phyloP scores from a whole-genome alignment of 176 grass and related monocot species.

The Musa troglodytarum region DNA sequence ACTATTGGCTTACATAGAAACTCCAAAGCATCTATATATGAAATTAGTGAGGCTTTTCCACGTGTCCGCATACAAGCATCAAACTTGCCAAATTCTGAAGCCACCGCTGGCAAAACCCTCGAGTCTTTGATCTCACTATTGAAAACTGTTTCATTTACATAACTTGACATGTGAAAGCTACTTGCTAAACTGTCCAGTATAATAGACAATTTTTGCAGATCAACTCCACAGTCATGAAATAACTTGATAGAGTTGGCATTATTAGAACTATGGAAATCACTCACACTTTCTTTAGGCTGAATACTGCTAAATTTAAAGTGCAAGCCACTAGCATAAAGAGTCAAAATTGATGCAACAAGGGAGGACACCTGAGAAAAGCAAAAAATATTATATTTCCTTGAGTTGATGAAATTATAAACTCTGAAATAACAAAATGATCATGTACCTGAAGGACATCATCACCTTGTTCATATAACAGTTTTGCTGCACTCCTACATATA shows the following conservation, averaged over 20 bases:
- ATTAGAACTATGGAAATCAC: constrained; percentile 8
- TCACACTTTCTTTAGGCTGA: constrained; percentile 32
- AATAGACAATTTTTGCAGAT: constrained; percentile 30
- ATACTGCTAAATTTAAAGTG: constrained; percentile 20
- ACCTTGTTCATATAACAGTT: constrained; percentile 42
- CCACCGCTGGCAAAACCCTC: not conserved
- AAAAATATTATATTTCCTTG: constrained; percentile 15
- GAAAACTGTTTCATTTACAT: not conserved
- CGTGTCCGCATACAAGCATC: constrained; percentile 14
- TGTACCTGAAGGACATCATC: constrained; percentile 56
- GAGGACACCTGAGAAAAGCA: constrained; percentile 38
- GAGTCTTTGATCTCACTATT: constrained; percentile 23
- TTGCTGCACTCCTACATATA: constrained; percentile 22
- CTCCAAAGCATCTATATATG: constrained; percentile 67
- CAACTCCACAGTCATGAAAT: constrained; percentile 25
- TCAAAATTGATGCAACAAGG: constrained; percentile 37
- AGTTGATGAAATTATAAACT: constrained; percentile 8
- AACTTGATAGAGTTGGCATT: not conserved
- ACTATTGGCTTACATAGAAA: constrained; percentile 58
- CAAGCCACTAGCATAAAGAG: constrained; percentile 60
- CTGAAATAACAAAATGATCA: constrained; percentile 13
- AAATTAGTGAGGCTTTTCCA: constrained; percentile 30
- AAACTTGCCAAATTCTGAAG: constrained; percentile 17
- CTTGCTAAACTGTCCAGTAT: constrained; percentile 29
- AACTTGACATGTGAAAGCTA: constrained; percentile 20